A percentile compares a stretch with the other conserved stretches of the same genome.
Evolutionary conservation across 1,284 basidiomycete species (phyloP).

Genomic region (Peniophora sp.): DNA sequence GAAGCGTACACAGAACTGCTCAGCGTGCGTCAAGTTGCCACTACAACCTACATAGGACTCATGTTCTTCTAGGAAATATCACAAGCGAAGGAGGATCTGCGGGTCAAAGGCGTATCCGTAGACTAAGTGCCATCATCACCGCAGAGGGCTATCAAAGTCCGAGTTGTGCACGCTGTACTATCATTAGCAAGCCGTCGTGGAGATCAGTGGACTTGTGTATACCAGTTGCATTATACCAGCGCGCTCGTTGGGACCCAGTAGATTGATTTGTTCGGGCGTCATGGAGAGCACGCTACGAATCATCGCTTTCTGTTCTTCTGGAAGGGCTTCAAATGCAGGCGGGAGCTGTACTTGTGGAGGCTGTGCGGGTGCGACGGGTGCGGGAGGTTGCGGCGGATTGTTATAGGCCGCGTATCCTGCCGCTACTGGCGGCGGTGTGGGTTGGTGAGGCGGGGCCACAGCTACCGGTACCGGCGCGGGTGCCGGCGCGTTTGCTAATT

Average conservation of each 20-base stretch:
- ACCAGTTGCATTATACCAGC: slow-evolving; percentile 64
- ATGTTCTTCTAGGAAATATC: slow-evolving; percentile 28
- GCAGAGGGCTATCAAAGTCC: slow-evolving; percentile 4
- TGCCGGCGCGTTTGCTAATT: slow-evolving; percentile 10
- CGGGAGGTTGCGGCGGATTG: slow-evolving; percentile 9
- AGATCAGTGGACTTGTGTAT: slow-evolving; percentile 15
- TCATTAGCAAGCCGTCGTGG: neutral
- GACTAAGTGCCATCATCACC: slow-evolving; percentile 21
- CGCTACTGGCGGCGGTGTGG: slow-evolving; percentile 5
- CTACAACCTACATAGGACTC: neutral
- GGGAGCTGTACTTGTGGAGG: slow-evolving; percentile 22
- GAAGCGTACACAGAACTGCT: slow-evolving; percentile 43
- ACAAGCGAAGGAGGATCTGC: slow-evolving; percentile 42
- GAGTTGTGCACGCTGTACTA: slow-evolving; percentile 9
- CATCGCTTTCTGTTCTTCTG: slow-evolving; percentile 66
- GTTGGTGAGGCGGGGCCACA: neutral
- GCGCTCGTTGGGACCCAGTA: slow-evolving; percentile 51
- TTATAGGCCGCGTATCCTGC: slow-evolving; percentile 8
- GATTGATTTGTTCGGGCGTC: slow-evolving; percentile 62
- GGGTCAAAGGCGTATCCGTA: slow-evolving; percentile 39
- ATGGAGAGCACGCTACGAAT: slow-evolving; percentile 61
- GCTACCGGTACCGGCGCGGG: slow-evolving; percentile 7
- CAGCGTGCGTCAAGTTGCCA: slow-evolving; percentile 20
- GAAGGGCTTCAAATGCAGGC: slow-evolving; percentile 48
- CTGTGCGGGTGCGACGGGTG: slow-evolving; percentile 9